Evolutionary conservation across 805 yeast species (phyloP), one percentile per base, ranked within the genome.

Genomic region (Ogataea parapolymorpha): DNA sequence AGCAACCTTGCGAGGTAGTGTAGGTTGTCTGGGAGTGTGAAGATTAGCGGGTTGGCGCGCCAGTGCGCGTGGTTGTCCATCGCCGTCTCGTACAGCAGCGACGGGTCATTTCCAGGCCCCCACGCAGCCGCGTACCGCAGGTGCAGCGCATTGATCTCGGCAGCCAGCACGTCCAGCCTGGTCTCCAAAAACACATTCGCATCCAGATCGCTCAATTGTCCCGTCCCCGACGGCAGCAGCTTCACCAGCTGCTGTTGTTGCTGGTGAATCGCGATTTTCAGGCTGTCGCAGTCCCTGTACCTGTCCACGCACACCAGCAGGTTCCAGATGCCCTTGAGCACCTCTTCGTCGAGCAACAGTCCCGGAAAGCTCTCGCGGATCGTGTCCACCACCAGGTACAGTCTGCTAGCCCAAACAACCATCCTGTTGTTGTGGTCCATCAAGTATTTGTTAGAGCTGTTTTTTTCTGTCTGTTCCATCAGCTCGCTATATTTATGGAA

Each of bases 31-130:
- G 67, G 63, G 18, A 83, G 74, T 53, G 84, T 82, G 67, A 87
- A 88, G 6, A 87, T 75, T 36, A 90, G 70, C 2, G 97, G 95
- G 53, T 88, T 87, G 44, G 67, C 70, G 44, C 71, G 70, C 64
- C 72, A 73, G 46, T 74, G 69, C 20, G 56, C 45, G 42, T 67
- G 71, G 14, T 42, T 76, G 53, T 40, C 77, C 64, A 46, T 78
- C 54, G 62, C 68, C 50, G 68, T 65, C 41, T 76, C 80, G 47
- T 83, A 79, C 27, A 89, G 68, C 42, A 90, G 68, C 0, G 95
- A 83, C 43, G 82, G 79, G 63, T 91, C 98, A 11, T 68, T 63
- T 46, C 82, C 74, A 3, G 96, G 89, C 41, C 85, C 81, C 97
- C 97, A 91, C 2, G 63, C 55, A 14, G 62, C 63, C 60, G 77